Conservation (phyloP, 2,329 filamentous ascomycete genomes). For the Acephala macrosclerotiorum region DNA sequence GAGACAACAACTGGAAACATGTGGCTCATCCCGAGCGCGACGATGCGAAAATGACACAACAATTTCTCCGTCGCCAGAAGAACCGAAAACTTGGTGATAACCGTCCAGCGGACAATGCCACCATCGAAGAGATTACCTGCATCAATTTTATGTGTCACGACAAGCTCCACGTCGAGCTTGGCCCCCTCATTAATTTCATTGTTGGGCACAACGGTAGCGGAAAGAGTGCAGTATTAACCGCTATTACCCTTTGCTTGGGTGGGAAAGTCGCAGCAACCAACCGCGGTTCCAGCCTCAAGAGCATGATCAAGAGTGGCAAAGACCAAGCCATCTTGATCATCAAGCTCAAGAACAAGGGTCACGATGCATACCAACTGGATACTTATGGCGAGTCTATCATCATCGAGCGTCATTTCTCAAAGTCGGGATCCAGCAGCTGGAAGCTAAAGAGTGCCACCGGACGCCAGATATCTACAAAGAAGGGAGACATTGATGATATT, state of each 20-base stretch:
- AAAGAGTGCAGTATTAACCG: conserved; percentile 94
- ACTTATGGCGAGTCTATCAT: conserved; percentile 85
- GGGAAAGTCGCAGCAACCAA: conserved; percentile 94
- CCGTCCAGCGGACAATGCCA: conserved; percentile 79
- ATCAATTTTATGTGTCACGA: conserved; percentile 97
- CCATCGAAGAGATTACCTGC: conserved; percentile 87
- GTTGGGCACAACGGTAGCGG: conserved; percentile 97
- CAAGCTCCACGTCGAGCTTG: conserved; percentile 81
- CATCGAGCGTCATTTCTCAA: conserved; percentile 89
- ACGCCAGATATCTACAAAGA: conserved; percentile 80
- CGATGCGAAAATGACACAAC: conserved; percentile 70
- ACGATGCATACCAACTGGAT: conserved; percentile 83
- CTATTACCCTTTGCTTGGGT: conserved; percentile 91
- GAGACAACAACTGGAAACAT: conserved; percentile 66
- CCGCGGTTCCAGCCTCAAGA: conserved; percentile 87
- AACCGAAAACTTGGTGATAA: conserved; percentile 65
- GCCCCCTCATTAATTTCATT: conserved; percentile 96
- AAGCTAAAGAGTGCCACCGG: conserved; percentile 80
- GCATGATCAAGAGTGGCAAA: conserved; percentile 87
- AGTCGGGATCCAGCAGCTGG: conserved; percentile 78
- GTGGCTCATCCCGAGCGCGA: conserved; percentile 63
- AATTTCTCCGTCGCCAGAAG: conserved; percentile 56
- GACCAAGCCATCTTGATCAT: conserved; percentile 81
- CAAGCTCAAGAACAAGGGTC: conserved; percentile 88
- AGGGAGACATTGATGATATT: conserved; percentile 88